These are phyloP conservation scores for Xylaria nigripes DNA, from an alignment of 495 filamentous ascomycete species.

Conservation along the genomic window DNA sequence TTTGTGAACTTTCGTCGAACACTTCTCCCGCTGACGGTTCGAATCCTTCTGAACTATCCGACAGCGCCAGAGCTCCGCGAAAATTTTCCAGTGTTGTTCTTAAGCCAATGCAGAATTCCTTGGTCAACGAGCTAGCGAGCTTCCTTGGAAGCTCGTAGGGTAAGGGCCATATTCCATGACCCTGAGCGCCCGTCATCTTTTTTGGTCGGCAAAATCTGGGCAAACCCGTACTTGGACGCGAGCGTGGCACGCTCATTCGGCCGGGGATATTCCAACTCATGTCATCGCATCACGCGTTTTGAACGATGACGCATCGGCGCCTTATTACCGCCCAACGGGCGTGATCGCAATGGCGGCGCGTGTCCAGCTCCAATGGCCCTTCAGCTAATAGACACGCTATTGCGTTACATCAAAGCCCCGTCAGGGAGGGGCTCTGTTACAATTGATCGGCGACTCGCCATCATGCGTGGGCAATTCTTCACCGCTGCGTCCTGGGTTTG, in stretches of 20 bases:
- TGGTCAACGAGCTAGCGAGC: neutral
- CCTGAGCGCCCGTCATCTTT: neutral
- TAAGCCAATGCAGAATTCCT: neutral
- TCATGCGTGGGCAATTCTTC: slow-evolving; percentile 2
- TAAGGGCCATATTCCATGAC: neutral
- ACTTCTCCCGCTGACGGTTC: neutral
- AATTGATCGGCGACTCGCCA: neutral
- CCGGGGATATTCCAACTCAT: neutral
- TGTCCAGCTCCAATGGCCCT: neutral
- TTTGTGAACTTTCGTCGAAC: neutral
- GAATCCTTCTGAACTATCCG: neutral
- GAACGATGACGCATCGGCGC: slow-evolving; percentile 1
- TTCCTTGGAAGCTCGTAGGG: neutral
- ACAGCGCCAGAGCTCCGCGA: neutral
- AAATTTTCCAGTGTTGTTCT: neutral
- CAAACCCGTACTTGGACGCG: neutral
- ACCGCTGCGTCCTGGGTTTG: neutral
- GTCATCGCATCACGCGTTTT: neutral
- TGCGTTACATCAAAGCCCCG: neutral
- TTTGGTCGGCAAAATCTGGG: neutral
- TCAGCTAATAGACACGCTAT: neutral
- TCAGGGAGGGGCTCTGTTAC: neutral
- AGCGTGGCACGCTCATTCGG: neutral
- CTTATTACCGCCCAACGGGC: slow-evolving; percentile 3
- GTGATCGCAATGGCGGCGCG: neutral